Evolutionary conservation across 2,329 filamentous ascomycete species (phyloP), one percentile per base, ranked within the genome.

Genomic region (Colletotrichum destructivum): DNA sequence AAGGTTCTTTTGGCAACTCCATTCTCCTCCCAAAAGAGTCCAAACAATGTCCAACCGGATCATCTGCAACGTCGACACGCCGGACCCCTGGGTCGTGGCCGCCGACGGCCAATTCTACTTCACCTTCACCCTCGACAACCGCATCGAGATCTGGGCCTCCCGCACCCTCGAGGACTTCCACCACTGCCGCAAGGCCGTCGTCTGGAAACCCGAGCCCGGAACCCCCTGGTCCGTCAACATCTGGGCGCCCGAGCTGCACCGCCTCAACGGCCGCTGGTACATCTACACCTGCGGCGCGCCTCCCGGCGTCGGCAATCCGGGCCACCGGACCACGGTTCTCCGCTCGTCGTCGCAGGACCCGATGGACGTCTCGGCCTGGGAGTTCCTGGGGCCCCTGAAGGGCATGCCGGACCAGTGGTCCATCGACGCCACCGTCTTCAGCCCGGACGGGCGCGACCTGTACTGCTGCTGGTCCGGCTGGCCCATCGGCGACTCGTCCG

Each of bases 401-500:
- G 82, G 85, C 69, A 80, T 89, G 52, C 85, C 80, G 12, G 80
- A 76, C 26, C 83, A 84, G 62, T 89, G 87, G 86, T 82, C 83
- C 8, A 89, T 90, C 64, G 88, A 90, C 75, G 88, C 83, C 12
- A 86, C 87, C 0, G 81, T 89, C 65, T 80, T 90, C 0, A 84
- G 85, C 18, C 84, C 88, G 74, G 79, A 81, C 57, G 79, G 80
- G n/a, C 81, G 76, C 60, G 81, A 80, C 15, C 81, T 88, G 60
- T 89, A 84, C 79, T 89, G 86, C 1, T 89, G 87, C 76, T 85
- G 87, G 78, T 81, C 84, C n/a, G 82, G 82, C 80, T 81, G 23
- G 66, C 77, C 35, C 65, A 81, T 73, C 78, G 84, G 75, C 78
- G 81, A 11, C 78, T 79, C 6, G 84, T 83, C 72, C 6, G 69